These are phyloP conservation scores for Leavenworthia alabamica DNA, from an alignment of 345 rosid genomes.

Conservation along the genomic window DNA sequence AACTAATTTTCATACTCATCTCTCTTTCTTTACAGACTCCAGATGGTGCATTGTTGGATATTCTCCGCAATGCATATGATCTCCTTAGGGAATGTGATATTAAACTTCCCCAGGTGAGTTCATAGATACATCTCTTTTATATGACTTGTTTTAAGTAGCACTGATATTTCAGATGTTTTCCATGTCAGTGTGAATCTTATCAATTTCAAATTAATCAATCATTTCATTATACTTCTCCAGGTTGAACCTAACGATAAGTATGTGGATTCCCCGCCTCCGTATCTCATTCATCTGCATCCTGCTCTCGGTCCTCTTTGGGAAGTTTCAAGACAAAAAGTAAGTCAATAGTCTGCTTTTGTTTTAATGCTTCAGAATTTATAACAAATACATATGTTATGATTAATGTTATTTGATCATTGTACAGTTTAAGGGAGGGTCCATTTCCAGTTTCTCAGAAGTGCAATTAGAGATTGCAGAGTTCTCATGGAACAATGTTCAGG, in stretches of 20 bases:
- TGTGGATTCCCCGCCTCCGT: conserved; percentile 65
- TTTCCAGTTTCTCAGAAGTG: conserved; percentile 69
- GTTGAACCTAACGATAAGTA: conserved; percentile 60
- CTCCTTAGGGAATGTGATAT: conserved; percentile 68
- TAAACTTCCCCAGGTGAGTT: conserved; percentile 62
- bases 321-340: conserved; percentile 74
- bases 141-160: not conserved
- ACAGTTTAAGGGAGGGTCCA: conserved; percentile 74
- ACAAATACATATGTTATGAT: not conserved
- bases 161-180: not conserved
- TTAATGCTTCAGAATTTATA: not conserved
- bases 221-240: conserved; percentile 31
- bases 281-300: conserved; percentile 86
- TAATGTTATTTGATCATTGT: conserved; percentile 9
- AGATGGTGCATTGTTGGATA: conserved; percentile 84
- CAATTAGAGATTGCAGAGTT: conserved; percentile 88
- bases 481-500: conserved; percentile 87
- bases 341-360: conserved; percentile 4
- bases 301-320: conserved; percentile 98
- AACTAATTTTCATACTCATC: not conserved
- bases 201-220: not conserved
- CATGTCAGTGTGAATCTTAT: not conserved
- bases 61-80: conserved; percentile 77
- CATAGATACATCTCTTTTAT: not conserved
- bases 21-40: conserved; percentile 61